Evolutionary conservation across 108 stramenopile species (phyloP).

Genomic region (Nannochloropsis salina): DNA sequence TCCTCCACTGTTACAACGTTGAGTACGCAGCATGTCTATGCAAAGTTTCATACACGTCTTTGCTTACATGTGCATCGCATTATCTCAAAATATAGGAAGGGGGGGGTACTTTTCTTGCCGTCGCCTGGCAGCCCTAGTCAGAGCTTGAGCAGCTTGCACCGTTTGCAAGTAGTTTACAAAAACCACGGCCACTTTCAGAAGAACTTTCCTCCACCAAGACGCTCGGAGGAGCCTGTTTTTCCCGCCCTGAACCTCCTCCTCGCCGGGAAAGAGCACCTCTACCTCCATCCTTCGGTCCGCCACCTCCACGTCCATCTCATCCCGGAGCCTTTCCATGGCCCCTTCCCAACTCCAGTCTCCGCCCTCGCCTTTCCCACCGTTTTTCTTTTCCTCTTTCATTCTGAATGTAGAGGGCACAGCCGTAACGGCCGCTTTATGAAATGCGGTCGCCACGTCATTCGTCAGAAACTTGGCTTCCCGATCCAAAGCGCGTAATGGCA

Average conservation of each 20-base stretch:
- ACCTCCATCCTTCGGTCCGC: slow-evolving; percentile 19
- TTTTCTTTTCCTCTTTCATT: too few relatives aligned
- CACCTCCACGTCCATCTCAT: background rate
- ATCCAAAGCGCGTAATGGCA: background rate
- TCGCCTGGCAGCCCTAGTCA: background rate
- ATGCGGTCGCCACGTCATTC: background rate
- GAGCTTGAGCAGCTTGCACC: background rate
- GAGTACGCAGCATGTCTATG: too few relatives aligned
- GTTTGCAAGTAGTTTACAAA: background rate
- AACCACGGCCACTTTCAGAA: background rate
- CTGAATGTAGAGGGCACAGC: background rate
- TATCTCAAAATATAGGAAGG: background rate
- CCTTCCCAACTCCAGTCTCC: background rate
- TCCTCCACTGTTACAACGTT: too few relatives aligned
- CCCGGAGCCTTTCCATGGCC: background rate
- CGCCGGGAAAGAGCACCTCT: background rate
- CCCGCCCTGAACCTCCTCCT: background rate
- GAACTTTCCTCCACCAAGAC: slow-evolving; percentile 11
- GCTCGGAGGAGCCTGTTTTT: background rate
- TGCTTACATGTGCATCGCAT: background rate
- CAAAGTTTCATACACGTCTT: too few relatives aligned
- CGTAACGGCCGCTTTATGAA: background rate
- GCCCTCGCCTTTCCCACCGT: background rate
- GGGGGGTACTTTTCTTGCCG: background rate
- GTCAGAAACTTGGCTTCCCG: background rate